Conservation (phyloP, 768 basidiomycete species). For the Suillus subaureus region DNA sequence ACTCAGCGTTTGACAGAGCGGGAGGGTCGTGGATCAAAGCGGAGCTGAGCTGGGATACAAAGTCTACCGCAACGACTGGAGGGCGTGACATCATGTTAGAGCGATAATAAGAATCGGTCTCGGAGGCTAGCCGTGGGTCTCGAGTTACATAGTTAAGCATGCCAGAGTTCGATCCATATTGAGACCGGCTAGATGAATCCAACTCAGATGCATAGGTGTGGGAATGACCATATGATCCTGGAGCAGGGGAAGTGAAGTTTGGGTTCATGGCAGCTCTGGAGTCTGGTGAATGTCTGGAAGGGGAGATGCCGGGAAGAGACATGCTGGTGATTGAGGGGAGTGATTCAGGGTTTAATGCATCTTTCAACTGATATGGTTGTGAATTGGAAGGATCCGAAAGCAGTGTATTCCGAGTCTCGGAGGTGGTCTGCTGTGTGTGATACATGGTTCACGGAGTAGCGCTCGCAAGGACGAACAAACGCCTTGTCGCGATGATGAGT, state of each 20-base stretch:
- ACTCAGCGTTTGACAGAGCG: slow-evolving; percentile 10
- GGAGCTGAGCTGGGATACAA: slow-evolving; percentile 15
- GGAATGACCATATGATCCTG: slow-evolving; percentile 11
- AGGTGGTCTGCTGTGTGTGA: slow-evolving; percentile 16
- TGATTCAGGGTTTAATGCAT: slow-evolving; percentile 6
- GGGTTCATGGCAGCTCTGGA: slow-evolving; percentile 11
- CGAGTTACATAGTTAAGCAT: slow-evolving; percentile 5
- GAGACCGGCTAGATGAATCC: slow-evolving; percentile 10
- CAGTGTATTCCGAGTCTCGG: slow-evolving; percentile 12
- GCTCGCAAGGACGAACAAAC: slow-evolving; percentile 5
- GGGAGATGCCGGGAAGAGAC: slow-evolving; percentile 20
- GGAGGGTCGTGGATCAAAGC: slow-evolving; percentile 5
- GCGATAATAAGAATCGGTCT: slow-evolving; percentile 10
- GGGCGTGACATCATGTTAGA: slow-evolving; percentile 1
- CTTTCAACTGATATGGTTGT: slow-evolving; percentile 6
- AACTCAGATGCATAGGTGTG: slow-evolving; percentile 11
- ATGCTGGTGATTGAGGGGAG: slow-evolving; percentile 21
- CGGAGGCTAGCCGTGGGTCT: slow-evolving; percentile 11
- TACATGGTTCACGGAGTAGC: slow-evolving; percentile 13
- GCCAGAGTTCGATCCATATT: slow-evolving; percentile 8
- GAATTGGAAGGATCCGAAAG: slow-evolving; percentile 3
- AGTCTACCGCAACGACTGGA: slow-evolving; percentile 1
- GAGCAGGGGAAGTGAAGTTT: slow-evolving; percentile 5
- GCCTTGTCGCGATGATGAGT: not conserved
- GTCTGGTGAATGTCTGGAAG: slow-evolving; percentile 9